A percentile compares a stretch with the other conserved stretches of the same genome.
phyloP scores from a whole-genome alignment of 2,329 filamentous ascomycete genomes.

The Aspergillus sojae region DNA sequence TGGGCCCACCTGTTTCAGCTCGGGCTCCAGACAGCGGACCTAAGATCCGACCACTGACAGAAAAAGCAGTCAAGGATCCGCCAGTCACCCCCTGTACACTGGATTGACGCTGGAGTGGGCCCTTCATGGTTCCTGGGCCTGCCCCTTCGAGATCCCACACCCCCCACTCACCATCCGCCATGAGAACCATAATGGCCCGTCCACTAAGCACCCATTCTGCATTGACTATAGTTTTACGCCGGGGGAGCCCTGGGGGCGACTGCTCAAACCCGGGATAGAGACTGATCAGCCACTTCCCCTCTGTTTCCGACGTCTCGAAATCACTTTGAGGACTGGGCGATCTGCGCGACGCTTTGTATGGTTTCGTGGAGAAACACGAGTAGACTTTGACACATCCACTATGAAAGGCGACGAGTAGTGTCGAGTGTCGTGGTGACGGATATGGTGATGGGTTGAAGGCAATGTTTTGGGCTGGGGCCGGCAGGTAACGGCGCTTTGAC shows the following conservation, averaged over 20 bases:
- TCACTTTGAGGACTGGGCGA: conserved; percentile 35
- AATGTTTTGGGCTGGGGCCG: conserved; percentile 53
- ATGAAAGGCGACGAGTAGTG: conserved; percentile 57
- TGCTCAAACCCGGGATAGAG: conserved; percentile 46
- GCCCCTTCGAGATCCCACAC: conserved; percentile 53
- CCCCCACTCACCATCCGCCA: conserved; percentile 53
- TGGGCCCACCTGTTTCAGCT: conserved; percentile 27
- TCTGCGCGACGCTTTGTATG: conserved; percentile 29
- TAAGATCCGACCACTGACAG: conserved; percentile 44
- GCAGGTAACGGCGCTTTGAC: conserved; percentile 52
- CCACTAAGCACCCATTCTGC: conserved; percentile 51
- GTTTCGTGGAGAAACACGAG: conserved; percentile 51
- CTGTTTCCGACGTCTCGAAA: conserved; percentile 34
- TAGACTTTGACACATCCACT: conserved; percentile 61
- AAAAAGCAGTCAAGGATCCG: conserved; percentile 45
- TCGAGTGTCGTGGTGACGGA: conserved; percentile 56
- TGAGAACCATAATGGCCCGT: conserved; percentile 47
- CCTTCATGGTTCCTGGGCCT: conserved; percentile 44
- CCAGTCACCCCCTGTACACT: conserved; percentile 44
- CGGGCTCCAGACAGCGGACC: conserved; percentile 26
- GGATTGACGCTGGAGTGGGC: conserved; percentile 41
- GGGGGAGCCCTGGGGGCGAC: conserved; percentile 29
- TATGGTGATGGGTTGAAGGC: conserved; percentile 58
- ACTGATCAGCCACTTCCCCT: conserved; percentile 48
- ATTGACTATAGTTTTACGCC: conserved; percentile 48